Percentiles rank a stretch among this genome's conserved stretches.
Evolutionary conservation across 805 yeast genomes (phyloP).

Genomic region (Candida boidinii): DNA sequence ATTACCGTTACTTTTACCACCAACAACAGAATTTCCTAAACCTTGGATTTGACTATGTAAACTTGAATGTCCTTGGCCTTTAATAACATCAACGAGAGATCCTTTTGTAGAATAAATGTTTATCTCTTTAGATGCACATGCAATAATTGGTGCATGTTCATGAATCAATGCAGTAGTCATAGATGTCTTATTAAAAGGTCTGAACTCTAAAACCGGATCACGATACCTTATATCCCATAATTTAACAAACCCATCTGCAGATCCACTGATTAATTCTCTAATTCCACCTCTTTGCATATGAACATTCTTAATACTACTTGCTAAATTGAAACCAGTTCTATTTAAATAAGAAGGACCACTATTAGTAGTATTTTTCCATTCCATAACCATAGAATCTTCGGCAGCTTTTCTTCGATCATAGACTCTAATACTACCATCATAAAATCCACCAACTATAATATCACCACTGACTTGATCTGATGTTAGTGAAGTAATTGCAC

Average conservation of each 20-base stretch:
- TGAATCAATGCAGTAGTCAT: slow-evolving; percentile 74
- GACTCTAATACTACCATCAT: slow-evolving; percentile 80
- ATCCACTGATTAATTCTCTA: slow-evolving; percentile 80
- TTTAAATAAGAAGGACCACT: slow-evolving; percentile 8
- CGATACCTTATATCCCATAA: slow-evolving; percentile 84
- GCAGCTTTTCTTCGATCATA: slow-evolving; percentile 85
- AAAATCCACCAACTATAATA: slow-evolving; percentile 83
- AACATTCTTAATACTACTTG: slow-evolving; percentile 52
- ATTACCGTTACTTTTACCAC: not conserved
- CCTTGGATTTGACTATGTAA: slow-evolving; percentile 14
- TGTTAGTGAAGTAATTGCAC: slow-evolving; percentile 81
- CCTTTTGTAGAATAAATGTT: slow-evolving; percentile 86
- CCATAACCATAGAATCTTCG: slow-evolving; percentile 74
- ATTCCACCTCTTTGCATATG: slow-evolving; percentile 97
- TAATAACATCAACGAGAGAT: slow-evolving; percentile 54
- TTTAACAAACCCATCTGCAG: slow-evolving; percentile 72
- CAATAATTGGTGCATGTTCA: slow-evolving; percentile 94
- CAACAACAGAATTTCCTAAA: slow-evolving; percentile 12
- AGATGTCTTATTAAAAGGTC: slow-evolving; percentile 37
- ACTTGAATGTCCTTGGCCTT: slow-evolving; percentile 25
- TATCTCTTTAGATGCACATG: slow-evolving; percentile 75
- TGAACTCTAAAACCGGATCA: slow-evolving; percentile 62
- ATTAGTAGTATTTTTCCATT: slow-evolving; percentile 64
- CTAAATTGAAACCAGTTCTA: no score
- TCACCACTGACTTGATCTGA: slow-evolving; percentile 96